Percentiles rank a stretch among this genome's conserved stretches.
phyloP scores from a whole-genome alignment of 192 early-diverging fungal genomes.

The Borealophlyctis nickersoniae region DNA sequence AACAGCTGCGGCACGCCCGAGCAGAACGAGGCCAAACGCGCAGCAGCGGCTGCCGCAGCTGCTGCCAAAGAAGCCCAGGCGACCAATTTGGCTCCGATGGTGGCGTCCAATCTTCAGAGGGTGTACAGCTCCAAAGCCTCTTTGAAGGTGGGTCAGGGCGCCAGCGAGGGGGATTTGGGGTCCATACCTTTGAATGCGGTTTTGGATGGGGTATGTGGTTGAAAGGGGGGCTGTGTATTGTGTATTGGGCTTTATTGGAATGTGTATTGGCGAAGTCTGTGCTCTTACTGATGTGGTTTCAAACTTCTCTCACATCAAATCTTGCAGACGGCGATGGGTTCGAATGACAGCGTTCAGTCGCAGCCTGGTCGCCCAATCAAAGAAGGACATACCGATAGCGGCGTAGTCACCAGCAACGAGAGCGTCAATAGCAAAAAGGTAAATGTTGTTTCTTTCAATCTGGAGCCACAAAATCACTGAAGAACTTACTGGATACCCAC shows the following conservation, averaged over 20 bases:
- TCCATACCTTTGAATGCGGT: not conserved
- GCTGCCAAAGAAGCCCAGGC: not conserved
- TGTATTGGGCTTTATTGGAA: too few relatives aligned
- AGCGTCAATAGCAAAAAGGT: slow-evolving; percentile 25
- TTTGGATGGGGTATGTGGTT: too few relatives aligned
- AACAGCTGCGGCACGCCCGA: slow-evolving; percentile 59
- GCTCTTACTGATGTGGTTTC: too few relatives aligned
- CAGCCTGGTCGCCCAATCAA: slow-evolving; percentile 39
- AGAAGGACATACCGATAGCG: slow-evolving; percentile 34
- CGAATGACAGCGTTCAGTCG: too few relatives aligned
- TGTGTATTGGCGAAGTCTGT: too few relatives aligned
- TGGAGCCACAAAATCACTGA: too few relatives aligned
- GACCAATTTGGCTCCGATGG: slow-evolving; percentile 20
- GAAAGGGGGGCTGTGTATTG: too few relatives aligned
- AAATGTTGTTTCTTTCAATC: not conserved
- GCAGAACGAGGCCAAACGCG: slow-evolving; percentile 9
- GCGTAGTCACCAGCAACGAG: slow-evolving; percentile 38
- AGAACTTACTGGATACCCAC: too few relatives aligned
- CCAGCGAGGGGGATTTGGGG: not conserved
- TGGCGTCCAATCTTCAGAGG: slow-evolving; percentile 22
- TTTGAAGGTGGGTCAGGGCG: slow-evolving; percentile 15
- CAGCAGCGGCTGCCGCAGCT: slow-evolving; percentile 9
- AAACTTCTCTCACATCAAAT: too few relatives aligned
- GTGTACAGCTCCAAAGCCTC: slow-evolving; percentile 19
- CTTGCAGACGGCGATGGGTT: too few relatives aligned